Evolutionary conservation across 768 basidiomycete species (phyloP), one percentile per base, ranked within the genome.

Genomic region (Dacryopinax primogenitus): DNA sequence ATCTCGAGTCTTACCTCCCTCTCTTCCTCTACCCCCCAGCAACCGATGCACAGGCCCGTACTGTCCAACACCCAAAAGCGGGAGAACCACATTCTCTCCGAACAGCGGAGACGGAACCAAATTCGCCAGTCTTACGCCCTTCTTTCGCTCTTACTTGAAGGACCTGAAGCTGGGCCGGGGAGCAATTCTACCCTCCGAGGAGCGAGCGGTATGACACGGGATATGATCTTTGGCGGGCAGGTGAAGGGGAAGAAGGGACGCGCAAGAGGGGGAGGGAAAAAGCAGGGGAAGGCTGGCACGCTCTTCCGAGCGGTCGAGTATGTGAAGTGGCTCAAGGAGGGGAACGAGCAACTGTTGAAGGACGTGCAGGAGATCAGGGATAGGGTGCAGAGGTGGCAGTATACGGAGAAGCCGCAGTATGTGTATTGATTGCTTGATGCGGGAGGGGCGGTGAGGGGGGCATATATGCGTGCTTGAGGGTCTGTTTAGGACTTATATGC

Each of bases 71-170:
- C 90, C 0, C 90, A 94, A 75, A 92, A 92, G 71, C 83, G 91
- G 13, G 82, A 90, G 16, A 92, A 93, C 73, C 91, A 95, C 77
- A 93, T 95, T 79, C 86, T 91, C 83, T 92, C 90, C 6, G 92
- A 95, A 73, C 92, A 95, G 76, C 90, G 90, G 71, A 88, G 92
- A 7, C 84, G 92, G 11, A 94, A 94, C 71, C 88, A 89, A 62
- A 95, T 95, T 69, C 85, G 90, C 41, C 86, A 90, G 67, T 91
- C 91, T 39, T 95, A 93, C 75, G 85, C 89, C 0, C 89, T 92
- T 72, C 77, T 95, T 41, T 92, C 91, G 33, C 77, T 85, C 0
- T 78, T 95, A 26, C 84, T 94, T 64, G 84, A 89, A 0, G 88
- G 90, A n/a, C 86, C 84, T 3, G 89, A 88, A 3, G 79, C 84